A percentile compares a stretch with the other conserved stretches of the same genome.
Evolutionary conservation across 805 yeast genomes (phyloP).

Genomic region (Brettanomyces sp.): DNA sequence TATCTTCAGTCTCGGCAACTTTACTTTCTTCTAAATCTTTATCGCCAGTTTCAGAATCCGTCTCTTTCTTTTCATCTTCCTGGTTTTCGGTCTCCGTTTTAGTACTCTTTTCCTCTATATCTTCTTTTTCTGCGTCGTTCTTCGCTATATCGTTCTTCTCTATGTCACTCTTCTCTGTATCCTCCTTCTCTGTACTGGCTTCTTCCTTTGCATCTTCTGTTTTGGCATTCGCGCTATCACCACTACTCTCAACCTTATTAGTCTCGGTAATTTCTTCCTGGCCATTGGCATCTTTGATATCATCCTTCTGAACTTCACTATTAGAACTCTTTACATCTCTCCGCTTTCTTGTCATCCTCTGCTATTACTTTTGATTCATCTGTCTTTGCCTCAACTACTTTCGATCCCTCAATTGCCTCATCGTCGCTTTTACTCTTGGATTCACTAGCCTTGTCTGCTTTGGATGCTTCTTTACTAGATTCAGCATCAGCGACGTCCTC

Average conservation of each 20-base stretch:
- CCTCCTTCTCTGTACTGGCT: slow-evolving; percentile 1
- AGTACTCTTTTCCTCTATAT: slow-evolving; percentile 1
- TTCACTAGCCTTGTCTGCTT: too few species aligned
- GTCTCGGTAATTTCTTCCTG: too few species aligned
- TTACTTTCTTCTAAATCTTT: slow-evolving; percentile 1
- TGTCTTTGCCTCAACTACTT: too few species aligned
- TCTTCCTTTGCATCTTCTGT: slow-evolving; percentile 1
- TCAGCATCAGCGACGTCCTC: background rate
- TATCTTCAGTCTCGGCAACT: slow-evolving; percentile 5
- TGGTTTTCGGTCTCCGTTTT: background rate
- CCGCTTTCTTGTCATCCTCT: too few species aligned
- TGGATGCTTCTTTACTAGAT: background rate
- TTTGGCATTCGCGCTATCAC: too few species aligned
- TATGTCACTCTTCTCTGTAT: background rate
- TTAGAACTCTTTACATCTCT: too few species aligned
- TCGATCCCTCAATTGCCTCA: too few species aligned
- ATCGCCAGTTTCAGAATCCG: slow-evolving; percentile 1
- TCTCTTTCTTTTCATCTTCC: slow-evolving; percentile 7
- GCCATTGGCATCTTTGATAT: too few species aligned
- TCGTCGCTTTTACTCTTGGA: too few species aligned
- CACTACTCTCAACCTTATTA: too few species aligned
- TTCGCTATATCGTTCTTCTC: slow-evolving; percentile 5
- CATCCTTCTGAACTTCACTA: too few species aligned
- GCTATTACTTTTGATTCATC: too few species aligned
- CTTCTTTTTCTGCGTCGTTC: slow-evolving; percentile 6